Base-by-base conservation (phyloP, 441 rosid species). In the Populus hybrid region DNA sequence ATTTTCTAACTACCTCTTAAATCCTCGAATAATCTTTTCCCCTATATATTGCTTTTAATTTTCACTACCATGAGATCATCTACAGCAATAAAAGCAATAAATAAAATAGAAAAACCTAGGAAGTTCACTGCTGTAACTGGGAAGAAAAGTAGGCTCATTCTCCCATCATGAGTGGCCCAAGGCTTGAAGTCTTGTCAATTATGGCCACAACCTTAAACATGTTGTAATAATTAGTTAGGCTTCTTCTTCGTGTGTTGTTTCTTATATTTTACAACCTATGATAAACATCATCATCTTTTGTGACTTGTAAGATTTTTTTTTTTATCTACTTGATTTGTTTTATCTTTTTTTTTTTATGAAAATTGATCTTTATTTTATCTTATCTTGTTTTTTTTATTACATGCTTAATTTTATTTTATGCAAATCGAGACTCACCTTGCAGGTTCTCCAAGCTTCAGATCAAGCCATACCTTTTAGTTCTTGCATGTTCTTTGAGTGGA, bases 1-100 rank as follows among this genome's bases (percentile, higher is more conserved):
- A 30, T 30, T 30, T 74, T 32, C 72, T 74, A 76, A 71, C 73
- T 59, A 67, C 67, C 71, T 63, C 72, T 71, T 57, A 75, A 28
- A 36, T 65, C 64, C 78, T 38, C 63, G 16, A 16, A 18, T 8
- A 59, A 34, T 69, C 23, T 34, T 36, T 75, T n/a, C 8, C 24
- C 50, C 35, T 11, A 18, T 9, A 2, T 11, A 42, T 16, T 59
- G 10, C n/a, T 32, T 57, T 18, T 42, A 2, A 8, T 76, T 32
- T 34, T 66, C 64, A n/a, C 72, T 35, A 70, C 26, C 79, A 72
- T 67, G 65, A 21, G 65, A 21, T 70, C 67, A 72, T 20, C 21
- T 12, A 40, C 59, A 26, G 12, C 6, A 36, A 7, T 57, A 7
- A 57, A 3, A 40, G 30, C 38, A 63, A 23, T 16, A 20, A 9